Base-by-base conservation (phyloP, 2,329 filamentous ascomycete genomes). In the Plectosphaerella sp. region DNA sequence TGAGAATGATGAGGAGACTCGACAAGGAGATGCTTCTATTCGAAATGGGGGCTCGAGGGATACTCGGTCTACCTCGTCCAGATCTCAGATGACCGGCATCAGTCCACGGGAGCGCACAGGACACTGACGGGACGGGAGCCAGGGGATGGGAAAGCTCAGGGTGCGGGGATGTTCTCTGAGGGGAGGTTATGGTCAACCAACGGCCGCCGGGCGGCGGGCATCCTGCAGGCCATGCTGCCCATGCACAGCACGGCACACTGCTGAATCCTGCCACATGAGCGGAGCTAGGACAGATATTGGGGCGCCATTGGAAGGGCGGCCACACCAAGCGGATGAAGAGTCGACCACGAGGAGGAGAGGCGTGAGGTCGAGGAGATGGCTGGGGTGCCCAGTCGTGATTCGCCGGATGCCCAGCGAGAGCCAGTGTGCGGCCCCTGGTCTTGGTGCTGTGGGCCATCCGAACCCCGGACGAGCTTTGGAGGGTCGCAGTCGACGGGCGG, bases 401-500 rank as follows among this genome's bases (percentile, higher is more conserved):
- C 49, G 54, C 45, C 35, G 51, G 42, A 43, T 3, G 16, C 25
- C 12, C 41, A 42, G 28, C 28, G 28, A 33, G 8, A 33, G 8
- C 28, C 28, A 33, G 28, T 33, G 37, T 46, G 53, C 53, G 48
- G 53, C 53, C 50, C 45, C 48, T 46, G 42, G 41, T 14, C 5
- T 33, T 36, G 12, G 35, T 33, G 8, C 28, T 33, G 48, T 36
- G 43, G 50, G 37, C 33, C 35, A 53, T 20, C 41, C n/a, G 47
- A 47, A 43, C 39, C 25, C 53, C 50, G 54, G 54, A 48, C 47
- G 47, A 22, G 22, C 41, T 50, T 53, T 33, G 49, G 28, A 43
- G 37, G 18, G 37, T 47, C 20, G 16, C 54, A 54, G 56, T 58
- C 45, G 51, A 52, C 54, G 59, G 64, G 64, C 64, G 64, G 61